Evolutionary conservation across 2,329 filamentous ascomycete species (phyloP).

Genomic region (Apiospora arundinis): DNA sequence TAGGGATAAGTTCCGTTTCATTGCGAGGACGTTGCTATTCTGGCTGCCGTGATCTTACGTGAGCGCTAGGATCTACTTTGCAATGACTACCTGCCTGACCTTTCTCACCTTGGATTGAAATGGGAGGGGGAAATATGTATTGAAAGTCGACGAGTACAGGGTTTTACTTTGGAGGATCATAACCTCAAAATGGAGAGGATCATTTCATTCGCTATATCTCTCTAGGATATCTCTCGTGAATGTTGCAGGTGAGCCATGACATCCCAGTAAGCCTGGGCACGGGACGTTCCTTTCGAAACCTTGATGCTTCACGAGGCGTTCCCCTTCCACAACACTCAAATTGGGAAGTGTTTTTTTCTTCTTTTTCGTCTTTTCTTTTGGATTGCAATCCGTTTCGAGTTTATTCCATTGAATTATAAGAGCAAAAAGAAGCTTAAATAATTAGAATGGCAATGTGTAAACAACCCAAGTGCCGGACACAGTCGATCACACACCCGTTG

Average conservation of each 20-base stretch:
- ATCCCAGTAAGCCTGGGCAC: neutral
- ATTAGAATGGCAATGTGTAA: neutral
- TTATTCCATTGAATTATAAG: neutral
- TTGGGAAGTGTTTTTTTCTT: too few relatives aligned
- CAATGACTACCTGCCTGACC: neutral
- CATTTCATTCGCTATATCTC: neutral
- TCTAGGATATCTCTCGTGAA: neutral
- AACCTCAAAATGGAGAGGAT: neutral
- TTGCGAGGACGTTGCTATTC: neutral
- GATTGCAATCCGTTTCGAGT: neutral
- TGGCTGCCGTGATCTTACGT: neutral
- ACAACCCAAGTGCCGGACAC: neutral
- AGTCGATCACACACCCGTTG: neutral
- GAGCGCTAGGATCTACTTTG: neutral
- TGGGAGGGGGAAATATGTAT: neutral
- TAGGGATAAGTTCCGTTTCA: too few relatives aligned
- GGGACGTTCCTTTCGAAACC: neutral
- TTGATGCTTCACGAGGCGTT: neutral
- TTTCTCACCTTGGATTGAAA: neutral
- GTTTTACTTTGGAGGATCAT: neutral
- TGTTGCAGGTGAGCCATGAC: neutral
- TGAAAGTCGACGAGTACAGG: neutral
- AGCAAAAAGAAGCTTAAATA: neutral
- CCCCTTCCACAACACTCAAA: neutral
- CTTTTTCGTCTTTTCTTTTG: neutral